These are phyloP conservation scores for Hydnomerulius pinastri DNA, from an alignment of 768 basidiomycete genomes.

Conservation along the genomic window DNA sequence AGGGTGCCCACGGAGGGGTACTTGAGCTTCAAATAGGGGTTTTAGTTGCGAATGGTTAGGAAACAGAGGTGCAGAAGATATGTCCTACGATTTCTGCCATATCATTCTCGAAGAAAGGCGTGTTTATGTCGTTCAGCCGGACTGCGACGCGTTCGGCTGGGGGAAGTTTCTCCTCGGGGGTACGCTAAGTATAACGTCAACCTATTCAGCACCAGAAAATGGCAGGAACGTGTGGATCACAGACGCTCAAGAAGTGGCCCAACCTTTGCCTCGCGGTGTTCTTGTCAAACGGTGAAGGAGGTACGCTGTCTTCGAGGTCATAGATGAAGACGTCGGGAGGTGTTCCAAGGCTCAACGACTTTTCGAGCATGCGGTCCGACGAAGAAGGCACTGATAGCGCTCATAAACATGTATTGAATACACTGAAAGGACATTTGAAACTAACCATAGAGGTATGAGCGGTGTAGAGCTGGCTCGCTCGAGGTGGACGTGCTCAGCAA, in stretches of 20 bases:
- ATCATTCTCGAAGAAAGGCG: slow-evolving; percentile 68
- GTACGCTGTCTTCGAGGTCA: slow-evolving; percentile 87
- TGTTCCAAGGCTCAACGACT: slow-evolving; percentile 53
- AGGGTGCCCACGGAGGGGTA: slow-evolving; percentile 57
- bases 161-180: slow-evolving; percentile 38
- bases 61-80: neutral
- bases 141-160: slow-evolving; percentile 59
- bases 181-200: slow-evolving; percentile 29
- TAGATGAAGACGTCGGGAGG: slow-evolving; percentile 79
- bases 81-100: slow-evolving; percentile 55
- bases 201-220: slow-evolving; percentile 10
- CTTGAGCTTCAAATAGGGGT: slow-evolving; percentile 38
- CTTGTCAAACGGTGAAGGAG: slow-evolving; percentile 61
- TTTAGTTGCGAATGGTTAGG: slow-evolving; percentile 3
- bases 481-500: slow-evolving; percentile 17
- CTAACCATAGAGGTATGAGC: slow-evolving; percentile 66
- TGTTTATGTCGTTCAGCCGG: slow-evolving; percentile 66
- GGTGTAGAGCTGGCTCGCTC: slow-evolving; percentile 32
- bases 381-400: slow-evolving; percentile 71
- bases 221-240: slow-evolving; percentile 16
- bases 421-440: neutral
- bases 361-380: slow-evolving; percentile 78
- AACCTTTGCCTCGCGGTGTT: slow-evolving; percentile 57
- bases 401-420: neutral
- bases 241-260: slow-evolving; percentile 55